Evolutionary conservation across 805 yeast genomes (phyloP).

Genomic region (Starmera quercuum): DNA sequence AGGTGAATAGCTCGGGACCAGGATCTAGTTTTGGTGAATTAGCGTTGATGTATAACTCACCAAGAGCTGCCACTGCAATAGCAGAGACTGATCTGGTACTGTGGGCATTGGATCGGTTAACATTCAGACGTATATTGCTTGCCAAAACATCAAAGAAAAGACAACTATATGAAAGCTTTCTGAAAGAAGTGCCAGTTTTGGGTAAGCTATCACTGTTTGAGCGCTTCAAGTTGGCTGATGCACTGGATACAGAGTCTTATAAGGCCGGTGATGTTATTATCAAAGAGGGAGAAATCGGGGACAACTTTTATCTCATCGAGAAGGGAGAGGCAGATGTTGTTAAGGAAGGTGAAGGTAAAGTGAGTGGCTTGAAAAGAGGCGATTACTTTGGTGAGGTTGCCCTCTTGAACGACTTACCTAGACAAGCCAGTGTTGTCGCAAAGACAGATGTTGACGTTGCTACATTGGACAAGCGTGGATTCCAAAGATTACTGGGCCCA

Average conservation of each 20-base stretch:
- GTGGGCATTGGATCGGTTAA: conserved; percentile 91
- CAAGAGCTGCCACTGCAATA: conserved; percentile 91
- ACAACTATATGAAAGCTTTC: conserved; percentile 80
- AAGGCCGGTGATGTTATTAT: conserved; percentile 69
- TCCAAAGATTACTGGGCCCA: conserved; percentile 90
- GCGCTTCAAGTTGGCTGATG: conserved; percentile 90
- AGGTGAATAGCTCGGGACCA: conserved; percentile 69
- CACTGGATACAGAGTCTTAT: conserved; percentile 71
- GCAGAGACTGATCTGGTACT: conserved; percentile 66
- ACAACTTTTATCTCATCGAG: conserved; percentile 66
- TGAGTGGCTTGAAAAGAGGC: conserved; percentile 61
- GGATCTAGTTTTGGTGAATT: conserved; percentile 95
- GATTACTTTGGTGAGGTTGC: conserved; percentile 98
- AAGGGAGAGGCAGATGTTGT: conserved; percentile 76
- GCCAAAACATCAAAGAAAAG: conserved; percentile 90
- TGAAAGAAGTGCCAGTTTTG: conserved; percentile 80
- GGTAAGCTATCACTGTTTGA: conserved; percentile 68
- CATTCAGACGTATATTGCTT: conserved; percentile 84
- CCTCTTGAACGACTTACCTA: conserved; percentile 79
- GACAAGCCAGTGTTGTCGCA: conserved; percentile 90
- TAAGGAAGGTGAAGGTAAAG: conserved; percentile 50
- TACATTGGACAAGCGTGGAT: conserved; percentile 86
- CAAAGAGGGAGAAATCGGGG: conserved; percentile 80
- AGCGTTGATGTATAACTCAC: conserved; percentile 95
- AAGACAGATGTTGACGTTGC: conserved; percentile 73